A percentile compares a stretch with the other conserved stretches of the same genome.
Evolutionary conservation across 2,329 filamentous ascomycete species (phyloP).

Genomic region (Fusarium buxicola): DNA sequence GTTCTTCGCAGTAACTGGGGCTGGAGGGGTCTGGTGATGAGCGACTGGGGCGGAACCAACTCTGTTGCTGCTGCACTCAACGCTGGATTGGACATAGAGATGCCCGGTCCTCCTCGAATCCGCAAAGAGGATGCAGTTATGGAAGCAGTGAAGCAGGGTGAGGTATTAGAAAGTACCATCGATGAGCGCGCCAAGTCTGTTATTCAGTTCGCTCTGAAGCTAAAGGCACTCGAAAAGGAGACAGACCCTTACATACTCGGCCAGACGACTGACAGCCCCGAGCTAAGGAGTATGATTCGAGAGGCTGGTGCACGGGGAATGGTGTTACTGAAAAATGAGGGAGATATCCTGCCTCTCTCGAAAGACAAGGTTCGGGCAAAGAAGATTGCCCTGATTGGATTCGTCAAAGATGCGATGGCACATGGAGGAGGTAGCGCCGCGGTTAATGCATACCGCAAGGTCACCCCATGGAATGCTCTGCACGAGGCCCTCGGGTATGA

Average conservation of each 20-base stretch:
- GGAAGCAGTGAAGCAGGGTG: slow-evolving; percentile 39
- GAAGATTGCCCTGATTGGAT: slow-evolving; percentile 48
- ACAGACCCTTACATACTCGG: slow-evolving; percentile 4
- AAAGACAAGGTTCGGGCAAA: slow-evolving; percentile 38
- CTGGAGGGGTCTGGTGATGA: slow-evolving; percentile 59
- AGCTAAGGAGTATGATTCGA: slow-evolving; percentile 42
- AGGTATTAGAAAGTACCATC: slow-evolving; percentile 40
- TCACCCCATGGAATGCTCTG: slow-evolving; percentile 49
- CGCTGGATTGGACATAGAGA: slow-evolving; percentile 50
- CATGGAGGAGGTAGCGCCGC: slow-evolving; percentile 49
- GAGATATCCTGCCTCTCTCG: slow-evolving; percentile 63
- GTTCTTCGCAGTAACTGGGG: slow-evolving; percentile 59
- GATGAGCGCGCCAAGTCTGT: slow-evolving; percentile 47
- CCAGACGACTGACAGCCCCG: slow-evolving; percentile 35
- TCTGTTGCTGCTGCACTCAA: slow-evolving; percentile 50
- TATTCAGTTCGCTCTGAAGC: slow-evolving; percentile 46
- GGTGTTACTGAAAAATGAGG: slow-evolving; percentile 73
- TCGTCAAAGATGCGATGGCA: slow-evolving; percentile 47
- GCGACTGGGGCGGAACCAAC: slow-evolving; percentile 58
- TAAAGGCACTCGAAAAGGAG: slow-evolving; percentile 37
- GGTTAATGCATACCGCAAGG: slow-evolving; percentile 49
- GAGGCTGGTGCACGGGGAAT: slow-evolving; percentile 60
- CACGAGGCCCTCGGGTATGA: slow-evolving; percentile 35
- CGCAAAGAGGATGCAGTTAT: slow-evolving; percentile 41
- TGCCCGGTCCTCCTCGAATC: slow-evolving; percentile 51